These are phyloP conservation scores for Naegleria fowleri DNA, from an alignment of 208 protist genomes.

Conservation along the genomic window DNA sequence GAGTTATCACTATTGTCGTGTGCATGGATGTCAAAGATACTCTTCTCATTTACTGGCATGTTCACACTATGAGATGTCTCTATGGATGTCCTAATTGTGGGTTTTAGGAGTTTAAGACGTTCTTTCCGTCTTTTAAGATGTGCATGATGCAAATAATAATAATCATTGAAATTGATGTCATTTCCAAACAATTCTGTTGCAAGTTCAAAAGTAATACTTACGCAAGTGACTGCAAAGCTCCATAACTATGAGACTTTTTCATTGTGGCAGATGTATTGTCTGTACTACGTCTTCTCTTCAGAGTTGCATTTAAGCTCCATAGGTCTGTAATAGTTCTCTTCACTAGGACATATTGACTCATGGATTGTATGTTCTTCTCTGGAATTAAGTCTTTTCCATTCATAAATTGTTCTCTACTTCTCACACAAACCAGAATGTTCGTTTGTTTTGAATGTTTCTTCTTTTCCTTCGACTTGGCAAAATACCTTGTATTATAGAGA, in stretches of 20 bases:
- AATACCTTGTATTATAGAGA: neutral
- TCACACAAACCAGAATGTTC: conserved; percentile 12
- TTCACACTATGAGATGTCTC: neutral
- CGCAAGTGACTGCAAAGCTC: neutral
- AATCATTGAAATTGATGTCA: too few species aligned
- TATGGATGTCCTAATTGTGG: neutral
- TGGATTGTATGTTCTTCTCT: neutral
- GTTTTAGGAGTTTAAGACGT: neutral
- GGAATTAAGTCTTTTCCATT: neutral
- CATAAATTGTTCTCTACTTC: conserved; percentile 23
- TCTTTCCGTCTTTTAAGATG: neutral
- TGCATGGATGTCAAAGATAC: neutral
- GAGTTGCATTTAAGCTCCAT: neutral
- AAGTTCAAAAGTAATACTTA: neutral
- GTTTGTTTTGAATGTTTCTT: neutral
- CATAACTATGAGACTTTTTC: neutral
- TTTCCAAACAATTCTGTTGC: too few species aligned
- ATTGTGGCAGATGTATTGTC: neutral
- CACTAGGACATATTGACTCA: neutral
- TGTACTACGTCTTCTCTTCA: neutral
- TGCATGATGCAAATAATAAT: too few species aligned
- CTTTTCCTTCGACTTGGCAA: neutral
- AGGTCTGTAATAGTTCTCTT: neutral
- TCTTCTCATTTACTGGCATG: neutral
- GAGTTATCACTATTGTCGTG: neutral